Percentiles rank a stretch among this genome's conserved stretches.
These are phyloP conservation scores for Cyberlindnera xylosilytica DNA, from an alignment of 805 yeast species.

Conservation along the genomic window DNA sequence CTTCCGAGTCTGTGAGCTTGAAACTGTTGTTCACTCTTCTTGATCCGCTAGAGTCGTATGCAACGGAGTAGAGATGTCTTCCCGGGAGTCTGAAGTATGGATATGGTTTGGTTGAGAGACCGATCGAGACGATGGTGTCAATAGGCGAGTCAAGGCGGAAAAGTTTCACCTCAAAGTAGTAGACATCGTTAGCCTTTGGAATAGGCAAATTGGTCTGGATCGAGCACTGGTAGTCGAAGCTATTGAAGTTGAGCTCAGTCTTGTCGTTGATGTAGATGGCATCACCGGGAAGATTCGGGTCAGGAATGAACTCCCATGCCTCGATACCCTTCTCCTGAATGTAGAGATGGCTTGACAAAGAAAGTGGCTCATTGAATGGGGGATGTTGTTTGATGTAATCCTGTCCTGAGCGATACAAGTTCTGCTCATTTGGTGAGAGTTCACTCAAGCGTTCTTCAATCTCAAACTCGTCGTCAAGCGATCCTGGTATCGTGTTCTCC, in stretches of 20 bases:
- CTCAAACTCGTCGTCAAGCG: conserved; percentile 46
- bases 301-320: conserved; percentile 71
- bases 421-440: conserved; percentile 52
- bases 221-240: conserved; percentile 41
- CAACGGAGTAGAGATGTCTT: conserved; percentile 61
- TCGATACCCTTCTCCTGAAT: conserved; percentile 81
- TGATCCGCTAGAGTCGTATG: conserved; percentile 72
- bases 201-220: conserved; percentile 43
- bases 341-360: conserved; percentile 29
- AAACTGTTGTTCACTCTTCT: conserved; percentile 63
- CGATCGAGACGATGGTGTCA: conserved; percentile 57
- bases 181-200: conserved; percentile 48
- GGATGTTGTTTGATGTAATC: conserved; percentile 28
- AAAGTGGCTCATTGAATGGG: conserved; percentile 19
- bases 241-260: conserved; percentile 23
- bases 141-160: conserved; percentile 36
- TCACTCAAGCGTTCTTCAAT: conserved; percentile 52
- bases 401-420: conserved; percentile 43
- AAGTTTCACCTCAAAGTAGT: conserved; percentile 64
- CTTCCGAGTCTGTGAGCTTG: conserved; percentile 25
- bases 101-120: conserved; percentile 68
- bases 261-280: conserved; percentile 51
- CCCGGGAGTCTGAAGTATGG: conserved; percentile 79
- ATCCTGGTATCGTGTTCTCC: conserved; percentile 44
- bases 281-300: conserved; percentile 44